Base-by-base conservation (phyloP, 768 basidiomycete species). In the Tremella yokohamensis region DNA sequence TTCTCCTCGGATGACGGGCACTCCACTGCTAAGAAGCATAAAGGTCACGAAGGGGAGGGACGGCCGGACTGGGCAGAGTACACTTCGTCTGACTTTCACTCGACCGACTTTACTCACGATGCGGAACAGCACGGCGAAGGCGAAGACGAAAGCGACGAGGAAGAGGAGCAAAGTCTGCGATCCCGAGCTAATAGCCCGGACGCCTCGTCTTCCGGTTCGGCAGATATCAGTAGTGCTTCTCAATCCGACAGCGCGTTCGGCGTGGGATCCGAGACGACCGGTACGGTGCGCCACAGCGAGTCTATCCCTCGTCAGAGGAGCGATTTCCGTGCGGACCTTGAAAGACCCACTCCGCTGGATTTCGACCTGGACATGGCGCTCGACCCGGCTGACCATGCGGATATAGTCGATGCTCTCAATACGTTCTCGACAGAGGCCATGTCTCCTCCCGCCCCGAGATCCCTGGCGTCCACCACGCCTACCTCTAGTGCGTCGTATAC, bases 261-360 rank as follows among this genome's bases (percentile, higher is more conserved):
- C 29, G 29, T 34, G 29, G 29, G 29, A 4, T 18, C 42, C 22
- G n/a, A n/a, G n/a, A 18, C 42, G n/a, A 22, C 42, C 42, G 42
- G 42, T n/a, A 45, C 42, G 22, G 42, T 45, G 42, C n/a, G 42
- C 6, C 42, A 45, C 15, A 18, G n/a, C 42, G 42, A 45, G n/a
- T 45, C 42, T 45, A 22, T 45, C 42, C 42, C 42, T 6, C 42
- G 42, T 6, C 42, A 45, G 22, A n/a, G 42, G 22, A 18, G n/a
- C n/a, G 42, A 45, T 16, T 45, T 45, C 42, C n/a, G 42, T 18
- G n/a, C 42, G 42, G 42, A 45, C 22, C n/a, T 45, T 22, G 42
- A 45, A 8, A 45, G 42, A 16, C 42, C n/a, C n/a, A 18, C 7
- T 45, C 42, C 42, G 22, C 22, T 45, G 22, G 42, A 45, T 8